Evolutionary conservation across 169 alveolate species (phyloP).

Genomic region (Plasmodium gonderi): DNA sequence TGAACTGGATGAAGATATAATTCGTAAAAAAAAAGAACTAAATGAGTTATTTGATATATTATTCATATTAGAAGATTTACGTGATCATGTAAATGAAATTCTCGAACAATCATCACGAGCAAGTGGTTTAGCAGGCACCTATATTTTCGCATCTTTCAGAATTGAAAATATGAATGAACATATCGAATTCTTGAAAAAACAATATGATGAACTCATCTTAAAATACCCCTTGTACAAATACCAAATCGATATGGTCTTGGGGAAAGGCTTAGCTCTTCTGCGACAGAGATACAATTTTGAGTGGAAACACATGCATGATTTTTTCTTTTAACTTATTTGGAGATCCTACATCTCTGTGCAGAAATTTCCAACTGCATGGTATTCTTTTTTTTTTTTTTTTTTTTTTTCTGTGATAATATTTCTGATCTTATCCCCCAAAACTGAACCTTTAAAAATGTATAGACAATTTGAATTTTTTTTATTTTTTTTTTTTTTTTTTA

Average conservation of each 20-base stretch:
- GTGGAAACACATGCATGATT: conserved; percentile 70
- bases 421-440: too few species aligned
- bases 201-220: conserved; percentile 34
- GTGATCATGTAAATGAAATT: conserved; percentile 74
- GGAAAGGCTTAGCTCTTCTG: conserved; percentile 49
- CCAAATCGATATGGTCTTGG: conserved; percentile 63
- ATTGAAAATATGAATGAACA: conserved; percentile 60
- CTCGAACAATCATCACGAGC: conserved; percentile 68
- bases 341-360: not conserved
- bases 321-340: conserved; percentile 14
- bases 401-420: too few species aligned
- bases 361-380: not conserved
- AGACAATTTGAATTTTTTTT: too few species aligned
- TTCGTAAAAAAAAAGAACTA: conserved; percentile 26
- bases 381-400: too few species aligned
- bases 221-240: conserved; percentile 45
- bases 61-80: conserved; percentile 71
- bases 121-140: conserved; percentile 66
- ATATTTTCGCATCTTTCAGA: conserved; percentile 38
- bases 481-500: too few species aligned
- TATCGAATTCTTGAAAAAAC: conserved; percentile 40
- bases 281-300: conserved; percentile 54
- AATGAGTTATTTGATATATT: conserved; percentile 52
- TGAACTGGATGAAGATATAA: conserved; percentile 30
- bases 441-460: too few species aligned